Evolutionary conservation across 495 filamentous ascomycete genomes (phyloP), one percentile per base, ranked within the genome.

Genomic region (Aspergillus cavernicola): DNA sequence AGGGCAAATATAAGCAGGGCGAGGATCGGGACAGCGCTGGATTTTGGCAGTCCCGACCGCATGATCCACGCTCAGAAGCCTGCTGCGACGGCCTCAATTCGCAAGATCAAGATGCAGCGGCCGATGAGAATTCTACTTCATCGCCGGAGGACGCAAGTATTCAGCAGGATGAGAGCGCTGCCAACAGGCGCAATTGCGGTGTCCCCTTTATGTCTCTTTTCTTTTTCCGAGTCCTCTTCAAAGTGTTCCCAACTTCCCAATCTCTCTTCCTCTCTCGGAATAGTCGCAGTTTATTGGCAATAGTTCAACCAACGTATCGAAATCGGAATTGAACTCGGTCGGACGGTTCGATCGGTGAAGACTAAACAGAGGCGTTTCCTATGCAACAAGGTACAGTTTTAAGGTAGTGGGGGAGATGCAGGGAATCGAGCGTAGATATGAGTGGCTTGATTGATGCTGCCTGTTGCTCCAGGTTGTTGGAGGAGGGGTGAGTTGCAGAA

Each of bases 21-120:
- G 36, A 75, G 60, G 42, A 75, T 64, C 53, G 71, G 67, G 47
- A 74, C 64, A 35, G 71, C 68, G 57, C 67, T 66, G 49, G 70
- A 63, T 62, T 67, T 71, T 39, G 61, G 62, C 31, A 75, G 52
- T 23, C 69, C 69, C 50, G 68, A 67, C 55, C 70, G 66, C 72
- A 75, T 75, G 49, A 56, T 72, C 62, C 63, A 51, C 53, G 23
- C 10, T 53, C 52, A 53, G 38, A 42, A 29, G 50, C 49, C 31
- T 22, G 16, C 26, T 20, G 48, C 37, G 28, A 44, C 20, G 24
- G 46, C 35, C 45, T 47, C 47, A 46, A 50, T 52, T 42, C 39
- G 22, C 44, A 37, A 26, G 36, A 29, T 19, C 12, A 40, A 52
- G 52, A 24, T 15, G 28, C 32, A 13, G 29, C 31, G 44, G 16